These are phyloP conservation scores for Haematococcus lacustris DNA, from an alignment of 139 green algal species.

Conservation along the genomic window DNA sequence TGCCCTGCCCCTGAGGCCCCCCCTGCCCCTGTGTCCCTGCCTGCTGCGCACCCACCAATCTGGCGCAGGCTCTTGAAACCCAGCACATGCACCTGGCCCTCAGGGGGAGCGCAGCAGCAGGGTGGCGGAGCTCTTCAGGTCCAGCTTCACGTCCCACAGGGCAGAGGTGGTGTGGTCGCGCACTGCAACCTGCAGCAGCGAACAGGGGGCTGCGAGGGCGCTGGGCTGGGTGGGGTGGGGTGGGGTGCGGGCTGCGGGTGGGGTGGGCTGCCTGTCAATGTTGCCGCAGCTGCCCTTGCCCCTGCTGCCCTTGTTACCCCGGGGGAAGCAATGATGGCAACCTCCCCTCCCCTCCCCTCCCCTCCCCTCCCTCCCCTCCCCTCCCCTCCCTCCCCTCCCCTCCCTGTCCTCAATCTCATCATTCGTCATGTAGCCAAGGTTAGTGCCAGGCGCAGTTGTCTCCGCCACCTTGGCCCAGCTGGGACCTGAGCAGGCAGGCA, in stretches of 20 bases:
- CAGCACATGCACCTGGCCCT: background rate
- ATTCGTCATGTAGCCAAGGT: background rate
- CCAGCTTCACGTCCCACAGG: conserved; percentile 2
- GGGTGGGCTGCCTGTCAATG: no score
- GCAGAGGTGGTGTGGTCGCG: background rate
- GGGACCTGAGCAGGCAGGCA: no score
- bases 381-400: no score
- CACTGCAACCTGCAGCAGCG: background rate
- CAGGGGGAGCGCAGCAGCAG: conserved; percentile 2
- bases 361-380: no score
- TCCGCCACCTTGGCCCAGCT: conserved; percentile 13
- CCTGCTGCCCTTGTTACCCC: no score
- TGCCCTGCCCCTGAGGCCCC: no score
- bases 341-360: no score
- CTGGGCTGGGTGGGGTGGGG: no score
- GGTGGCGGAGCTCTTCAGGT: background rate
- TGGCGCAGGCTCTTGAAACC: background rate
- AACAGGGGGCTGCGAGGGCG: background rate
- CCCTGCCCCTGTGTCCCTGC: no score
- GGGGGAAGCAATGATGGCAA: no score
- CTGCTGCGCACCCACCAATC: background rate
- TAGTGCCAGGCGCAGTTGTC: background rate
- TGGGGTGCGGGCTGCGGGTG: no score
- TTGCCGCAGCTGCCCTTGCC: no score
- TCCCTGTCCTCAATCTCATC: background rate